A percentile compares a stretch with the other conserved stretches of the same genome.
phyloP scores from a whole-genome alignment of 441 rosid species.

The Melastoma candidum region DNA sequence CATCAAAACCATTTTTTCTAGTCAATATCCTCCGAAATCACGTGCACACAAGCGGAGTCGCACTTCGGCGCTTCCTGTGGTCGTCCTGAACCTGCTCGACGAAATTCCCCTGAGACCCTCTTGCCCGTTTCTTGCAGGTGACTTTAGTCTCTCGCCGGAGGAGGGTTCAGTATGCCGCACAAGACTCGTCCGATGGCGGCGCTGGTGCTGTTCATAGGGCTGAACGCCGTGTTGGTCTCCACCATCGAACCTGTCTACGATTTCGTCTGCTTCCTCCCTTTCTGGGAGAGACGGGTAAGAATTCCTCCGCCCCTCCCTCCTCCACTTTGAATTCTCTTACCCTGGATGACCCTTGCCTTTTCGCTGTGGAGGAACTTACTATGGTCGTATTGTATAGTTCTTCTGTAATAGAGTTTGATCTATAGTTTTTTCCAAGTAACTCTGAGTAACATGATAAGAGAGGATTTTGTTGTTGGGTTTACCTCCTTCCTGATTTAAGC shows the following conservation, averaged over 20 bases:
- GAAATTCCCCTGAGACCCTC: background rate
- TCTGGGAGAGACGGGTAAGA: slow-evolving; percentile 82
- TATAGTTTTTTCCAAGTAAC: too few species aligned
- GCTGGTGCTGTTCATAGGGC: slow-evolving; percentile 60
- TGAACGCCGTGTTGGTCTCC: slow-evolving; percentile 50
- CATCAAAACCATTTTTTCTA: too few species aligned
- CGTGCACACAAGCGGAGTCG: too few species aligned
- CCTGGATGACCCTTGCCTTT: too few species aligned
- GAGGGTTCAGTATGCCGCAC: slow-evolving; percentile 43
- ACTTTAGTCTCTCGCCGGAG: background rate
- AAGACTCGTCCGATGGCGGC: slow-evolving; percentile 68
- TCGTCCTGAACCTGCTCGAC: slow-evolving; percentile 6
- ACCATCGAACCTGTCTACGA: slow-evolving; percentile 80
- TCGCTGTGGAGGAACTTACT: background rate
- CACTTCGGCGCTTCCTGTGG: too few species aligned
- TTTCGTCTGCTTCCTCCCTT: slow-evolving; percentile 88
- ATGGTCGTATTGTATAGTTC: too few species aligned
- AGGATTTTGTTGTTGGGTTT: too few species aligned
- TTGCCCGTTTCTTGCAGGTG: background rate
- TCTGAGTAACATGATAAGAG: too few species aligned
- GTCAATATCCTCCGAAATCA: too few species aligned
- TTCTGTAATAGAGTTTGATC: too few species aligned
- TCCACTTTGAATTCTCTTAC: too few species aligned
- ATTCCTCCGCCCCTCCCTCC: slow-evolving; percentile 2
- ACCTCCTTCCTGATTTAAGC: too few species aligned